Base-by-base conservation (phyloP, 75 land plant genomes). In the Azolla pinnata region DNA sequence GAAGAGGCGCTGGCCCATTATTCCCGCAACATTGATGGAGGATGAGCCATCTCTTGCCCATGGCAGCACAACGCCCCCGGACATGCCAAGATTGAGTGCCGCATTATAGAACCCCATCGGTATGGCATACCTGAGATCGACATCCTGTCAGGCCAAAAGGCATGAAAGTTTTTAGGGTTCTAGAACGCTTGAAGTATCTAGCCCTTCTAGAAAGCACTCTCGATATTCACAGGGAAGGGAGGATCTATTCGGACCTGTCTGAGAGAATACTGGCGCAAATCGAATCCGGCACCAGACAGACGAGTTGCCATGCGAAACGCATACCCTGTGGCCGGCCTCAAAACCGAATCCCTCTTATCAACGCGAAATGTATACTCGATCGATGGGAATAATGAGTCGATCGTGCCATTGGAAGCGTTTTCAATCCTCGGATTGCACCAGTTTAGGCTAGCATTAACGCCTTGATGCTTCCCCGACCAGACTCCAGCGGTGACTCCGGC, bases 121-220 rank as follows among this genome's bases (percentile, higher is more conserved):
- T 21, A 88, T 20, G 9, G 96, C 85, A 70, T 27, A 80, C 31
- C 95, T 79, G 48, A 88, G 64, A 78, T 88, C 97, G 54, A 91
- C 51, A 29, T 91, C 97, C 97, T 91, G 86, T 12, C 40, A 35
- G n/a, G n/a, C n/a, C n/a, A n/a, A n/a, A n/a, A n/a, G n/a, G n/a
- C n/a, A n/a, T n/a, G n/a, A n/a, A n/a, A n/a, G n/a, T n/a, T n/a
- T n/a, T n/a, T n/a, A n/a, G n/a, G n/a, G n/a, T n/a, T n/a, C n/a
- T n/a, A n/a, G n/a, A n/a, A n/a, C n/a, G n/a, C n/a, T n/a, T n/a
- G n/a, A n/a, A n/a, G n/a, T n/a, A n/a, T n/a, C n/a, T n/a, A n/a
- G n/a, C n/a, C n/a, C n/a, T n/a, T n/a, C n/a, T n/a, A n/a, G n/a
- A n/a, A n/a, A n/a, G n/a, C n/a, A n/a, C n/a, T n/a, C n/a, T n/a